These are phyloP conservation scores for Hymenoscyphus linearis DNA, from an alignment of 2,329 filamentous ascomycete genomes.

Conservation along the genomic window DNA sequence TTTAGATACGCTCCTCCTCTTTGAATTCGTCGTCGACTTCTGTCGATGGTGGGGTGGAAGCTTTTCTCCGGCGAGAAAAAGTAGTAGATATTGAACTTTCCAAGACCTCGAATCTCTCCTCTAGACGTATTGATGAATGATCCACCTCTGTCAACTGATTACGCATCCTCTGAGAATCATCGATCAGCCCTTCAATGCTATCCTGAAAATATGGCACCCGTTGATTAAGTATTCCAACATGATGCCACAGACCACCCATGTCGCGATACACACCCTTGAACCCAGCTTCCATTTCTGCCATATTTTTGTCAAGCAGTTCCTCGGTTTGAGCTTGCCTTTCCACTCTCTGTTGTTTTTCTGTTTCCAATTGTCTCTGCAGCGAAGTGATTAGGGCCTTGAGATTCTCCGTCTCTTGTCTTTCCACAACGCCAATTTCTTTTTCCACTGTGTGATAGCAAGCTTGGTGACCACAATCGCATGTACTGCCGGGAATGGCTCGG, in stretches of 20 bases:
- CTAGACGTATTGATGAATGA: conserved; percentile 33
- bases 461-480: conserved; percentile 54
- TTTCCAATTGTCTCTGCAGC: conserved; percentile 40
- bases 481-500: conserved; percentile 46
- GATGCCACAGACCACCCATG: conserved; percentile 47
- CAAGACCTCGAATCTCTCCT: conserved; percentile 28
- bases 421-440: conserved; percentile 38
- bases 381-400: conserved; percentile 42
- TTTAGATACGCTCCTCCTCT: conserved; percentile 4
- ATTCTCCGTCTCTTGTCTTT: conserved; percentile 43
- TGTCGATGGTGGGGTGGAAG: conserved; percentile 27
- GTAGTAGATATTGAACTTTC: conserved; percentile 14
- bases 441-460: conserved; percentile 51
- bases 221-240: conserved; percentile 44
- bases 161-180: conserved; percentile 31
- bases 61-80: conserved; percentile 21
- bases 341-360: conserved; percentile 22
- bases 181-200: conserved; percentile 46
- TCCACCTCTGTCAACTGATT: conserved; percentile 31
- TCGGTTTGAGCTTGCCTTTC: conserved; percentile 40
- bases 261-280: conserved; percentile 51
- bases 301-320: conserved; percentile 48
- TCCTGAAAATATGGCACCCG: conserved; percentile 48
- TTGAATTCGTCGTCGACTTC: conserved; percentile 11
- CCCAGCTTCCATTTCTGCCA: conserved; percentile 46